Percentiles rank a stretch among this genome's conserved stretches.
Evolutionary conservation across 306 rosid genomes (phyloP).

Genomic region (Quercus berberidifolia): DNA sequence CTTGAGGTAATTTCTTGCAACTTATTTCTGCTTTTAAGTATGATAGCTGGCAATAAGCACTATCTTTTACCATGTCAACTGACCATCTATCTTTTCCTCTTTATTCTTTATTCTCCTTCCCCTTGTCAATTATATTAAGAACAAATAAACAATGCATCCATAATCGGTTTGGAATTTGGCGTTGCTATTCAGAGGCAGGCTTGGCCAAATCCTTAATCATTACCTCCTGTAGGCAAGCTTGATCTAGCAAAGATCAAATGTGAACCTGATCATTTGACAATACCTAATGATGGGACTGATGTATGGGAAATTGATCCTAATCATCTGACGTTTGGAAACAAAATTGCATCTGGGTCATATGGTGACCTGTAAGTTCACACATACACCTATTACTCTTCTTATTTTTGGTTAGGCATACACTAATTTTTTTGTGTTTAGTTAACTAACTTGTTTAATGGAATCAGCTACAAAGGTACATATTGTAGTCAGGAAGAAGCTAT

Average conservation of each 20-base stretch:
- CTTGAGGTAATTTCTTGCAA: constrained; percentile 48
- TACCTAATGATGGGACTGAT: constrained; percentile 91
- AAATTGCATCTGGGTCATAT: constrained; percentile 76
- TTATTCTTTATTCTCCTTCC: too few relatives aligned
- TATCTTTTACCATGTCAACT: constrained; percentile 17
- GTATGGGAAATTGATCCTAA: constrained; percentile 93
- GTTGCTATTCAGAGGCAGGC: too few relatives aligned
- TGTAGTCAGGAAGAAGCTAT: constrained; percentile 96
- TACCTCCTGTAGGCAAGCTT: constrained; percentile 34
- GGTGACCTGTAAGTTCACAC: constrained; percentile 82
- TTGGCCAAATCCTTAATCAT: too few relatives aligned
- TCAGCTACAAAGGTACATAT: constrained; percentile 86
- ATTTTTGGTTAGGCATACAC: constrained; percentile 7
- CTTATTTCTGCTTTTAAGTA: background rate
- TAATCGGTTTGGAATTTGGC: too few relatives aligned
- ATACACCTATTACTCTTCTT: too few relatives aligned
- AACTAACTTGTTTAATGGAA: constrained; percentile 30
- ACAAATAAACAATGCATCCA: too few relatives aligned
- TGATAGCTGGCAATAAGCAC: too few relatives aligned
- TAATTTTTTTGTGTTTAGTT: constrained; percentile 16
- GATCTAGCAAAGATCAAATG: constrained; percentile 46
- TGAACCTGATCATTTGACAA: constrained; percentile 51
- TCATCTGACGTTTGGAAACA: constrained; percentile 47
- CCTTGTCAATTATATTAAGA: too few relatives aligned
- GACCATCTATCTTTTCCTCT: background rate